These are phyloP conservation scores for Thelonectria olida DNA, from an alignment of 2,329 filamentous ascomycete genomes.

Conservation along the genomic window DNA sequence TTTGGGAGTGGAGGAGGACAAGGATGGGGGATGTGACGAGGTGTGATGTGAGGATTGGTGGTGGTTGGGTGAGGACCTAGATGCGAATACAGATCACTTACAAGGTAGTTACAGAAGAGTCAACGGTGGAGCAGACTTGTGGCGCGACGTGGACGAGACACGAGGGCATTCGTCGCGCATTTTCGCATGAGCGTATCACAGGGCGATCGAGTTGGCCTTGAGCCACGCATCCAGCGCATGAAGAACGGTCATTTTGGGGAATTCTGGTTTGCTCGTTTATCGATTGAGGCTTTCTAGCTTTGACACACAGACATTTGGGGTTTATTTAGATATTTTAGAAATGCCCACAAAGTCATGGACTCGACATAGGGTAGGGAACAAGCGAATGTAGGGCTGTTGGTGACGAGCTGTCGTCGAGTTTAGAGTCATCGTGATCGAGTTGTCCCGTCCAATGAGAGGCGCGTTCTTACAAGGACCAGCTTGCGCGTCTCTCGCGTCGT, in stretches of 20 bases:
- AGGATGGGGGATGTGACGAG: constrained; percentile 24
- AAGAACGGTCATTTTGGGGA: constrained; percentile 4
- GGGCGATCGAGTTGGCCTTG: constrained; percentile 1
- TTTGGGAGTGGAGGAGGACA: constrained; percentile 13
- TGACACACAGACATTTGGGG: background rate
- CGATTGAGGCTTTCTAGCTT: constrained; percentile 15
- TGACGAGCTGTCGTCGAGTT: too few species aligned
- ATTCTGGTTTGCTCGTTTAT: background rate
- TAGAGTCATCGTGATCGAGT: background rate
- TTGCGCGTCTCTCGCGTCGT: constrained; percentile 38
- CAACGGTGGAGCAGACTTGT: constrained; percentile 4
- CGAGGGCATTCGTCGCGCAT: constrained; percentile 22
- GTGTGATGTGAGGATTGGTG: constrained; percentile 2
- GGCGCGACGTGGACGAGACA: constrained; percentile 23
- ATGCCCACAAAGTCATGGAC: too few species aligned
- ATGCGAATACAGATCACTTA: too few species aligned
- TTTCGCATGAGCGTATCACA: background rate
- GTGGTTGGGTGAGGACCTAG: background rate
- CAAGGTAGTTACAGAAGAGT: too few species aligned
- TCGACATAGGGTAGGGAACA: too few species aligned
- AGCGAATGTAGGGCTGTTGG: too few species aligned
- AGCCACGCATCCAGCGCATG: constrained; percentile 25
- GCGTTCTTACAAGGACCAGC: constrained; percentile 13
- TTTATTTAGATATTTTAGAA: background rate
- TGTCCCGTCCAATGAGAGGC: background rate